A percentile compares a stretch with the other conserved stretches of the same genome.
phyloP scores from a whole-genome alignment of 176 grass and related monocot genomes.

The Aegilops bicornis region DNA sequence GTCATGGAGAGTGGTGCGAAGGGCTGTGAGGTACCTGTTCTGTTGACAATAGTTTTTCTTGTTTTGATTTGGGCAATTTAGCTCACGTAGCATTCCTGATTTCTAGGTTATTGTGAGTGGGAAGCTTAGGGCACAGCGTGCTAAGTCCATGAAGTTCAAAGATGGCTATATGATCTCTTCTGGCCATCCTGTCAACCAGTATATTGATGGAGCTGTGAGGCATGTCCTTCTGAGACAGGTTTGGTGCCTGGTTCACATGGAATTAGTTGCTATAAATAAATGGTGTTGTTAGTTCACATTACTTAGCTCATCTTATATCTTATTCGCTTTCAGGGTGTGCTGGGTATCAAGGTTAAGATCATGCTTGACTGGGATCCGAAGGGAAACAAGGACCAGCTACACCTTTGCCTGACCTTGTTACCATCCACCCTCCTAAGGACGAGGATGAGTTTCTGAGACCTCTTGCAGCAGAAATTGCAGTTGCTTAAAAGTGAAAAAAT shows the following conservation, averaged over 20 bases:
- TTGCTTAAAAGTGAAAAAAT: conserved; percentile 36
- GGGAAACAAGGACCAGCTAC: conserved; percentile 58
- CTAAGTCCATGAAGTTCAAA: conserved; percentile 92
- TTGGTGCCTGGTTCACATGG: neutral
- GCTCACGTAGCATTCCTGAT: neutral
- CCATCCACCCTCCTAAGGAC: conserved; percentile 64
- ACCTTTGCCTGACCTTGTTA: conserved; percentile 72
- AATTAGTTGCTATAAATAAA: neutral
- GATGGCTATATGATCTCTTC: conserved; percentile 90
- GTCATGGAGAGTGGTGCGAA: conserved; percentile 91
- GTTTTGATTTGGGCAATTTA: neutral
- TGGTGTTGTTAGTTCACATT: neutral
- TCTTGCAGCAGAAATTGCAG: conserved; percentile 37
- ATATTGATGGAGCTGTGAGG: conserved; percentile 72
- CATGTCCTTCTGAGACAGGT: conserved; percentile 87
- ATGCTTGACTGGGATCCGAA: conserved; percentile 90
- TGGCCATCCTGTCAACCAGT: conserved; percentile 70
- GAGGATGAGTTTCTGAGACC: conserved; percentile 55
- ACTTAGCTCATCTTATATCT: neutral
- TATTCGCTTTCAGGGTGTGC: conserved; percentile 52
- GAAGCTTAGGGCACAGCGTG: conserved; percentile 70
- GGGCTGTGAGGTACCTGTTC: conserved; percentile 56
- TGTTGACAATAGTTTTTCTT: neutral
- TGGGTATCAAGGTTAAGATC: conserved; percentile 86
- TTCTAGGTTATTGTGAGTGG: conserved; percentile 75